Evolutionary conservation across 2,329 filamentous ascomycete genomes (phyloP).

Genomic region (Furcasterigmium furcatum): DNA sequence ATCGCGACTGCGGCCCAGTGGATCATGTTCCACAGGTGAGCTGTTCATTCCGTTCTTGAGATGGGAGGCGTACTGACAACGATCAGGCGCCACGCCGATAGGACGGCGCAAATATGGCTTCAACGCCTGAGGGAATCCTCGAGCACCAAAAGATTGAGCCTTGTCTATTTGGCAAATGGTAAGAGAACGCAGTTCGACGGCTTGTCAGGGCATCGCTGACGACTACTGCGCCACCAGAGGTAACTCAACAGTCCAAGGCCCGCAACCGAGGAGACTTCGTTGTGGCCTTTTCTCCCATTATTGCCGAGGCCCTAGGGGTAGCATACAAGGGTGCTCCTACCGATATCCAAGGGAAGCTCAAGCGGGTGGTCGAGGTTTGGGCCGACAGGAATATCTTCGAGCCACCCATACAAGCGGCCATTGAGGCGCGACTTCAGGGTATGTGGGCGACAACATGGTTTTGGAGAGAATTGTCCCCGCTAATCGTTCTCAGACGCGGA

Average conservation of each 20-base stretch:
- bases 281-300: conserved; percentile 83
- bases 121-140: conserved; percentile 85
- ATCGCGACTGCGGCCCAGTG: conserved; percentile 96
- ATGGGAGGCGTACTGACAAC: neutral
- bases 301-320: conserved; percentile 84
- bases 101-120: conserved; percentile 89
- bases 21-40: conserved; percentile 98
- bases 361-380: conserved; percentile 93
- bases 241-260: conserved; percentile 93
- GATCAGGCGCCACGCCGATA: conserved; percentile 80
- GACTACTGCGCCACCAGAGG: conserved; percentile 57
- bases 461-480: neutral
- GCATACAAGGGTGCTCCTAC: conserved; percentile 87
- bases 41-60: conserved; percentile 1
- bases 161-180: conserved; percentile 96
- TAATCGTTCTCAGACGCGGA: neutral
- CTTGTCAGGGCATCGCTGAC: neutral
- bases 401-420: conserved; percentile 69
- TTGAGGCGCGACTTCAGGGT: conserved; percentile 81
- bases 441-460: conserved; percentile 23
- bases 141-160: conserved; percentile 79
- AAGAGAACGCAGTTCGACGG: conserved; percentile 23
- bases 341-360: conserved; percentile 84
- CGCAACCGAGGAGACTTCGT: conserved; percentile 91
- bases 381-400: conserved; percentile 84